Base-by-base conservation (phyloP, 805 yeast genomes). In the Brettanomyces custersianus region DNA sequence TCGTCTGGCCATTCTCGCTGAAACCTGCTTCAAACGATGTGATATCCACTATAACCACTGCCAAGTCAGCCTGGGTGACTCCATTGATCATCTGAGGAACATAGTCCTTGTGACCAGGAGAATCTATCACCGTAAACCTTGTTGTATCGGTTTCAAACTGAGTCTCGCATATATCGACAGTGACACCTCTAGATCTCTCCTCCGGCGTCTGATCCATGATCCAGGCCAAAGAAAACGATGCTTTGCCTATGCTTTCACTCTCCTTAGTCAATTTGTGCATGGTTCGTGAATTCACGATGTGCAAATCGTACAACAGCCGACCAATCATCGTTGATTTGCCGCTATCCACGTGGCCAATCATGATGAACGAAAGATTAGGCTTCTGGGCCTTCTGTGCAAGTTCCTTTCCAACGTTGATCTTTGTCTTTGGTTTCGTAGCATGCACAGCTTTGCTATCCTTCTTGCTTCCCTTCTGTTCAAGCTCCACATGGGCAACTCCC, bases 81-180 rank as follows among this genome's bases (percentile, higher is more conserved):
- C 94, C 94, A 20, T 84, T 81, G 45, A 83, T 81, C 86, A 83
- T 80, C 47, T 80, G 84, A 4, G 94, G 94, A 22, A 83, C 82
- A 54, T 80, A 83, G 49, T 83, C 92, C 41, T 69, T 66, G 55
- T 83, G 94, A 0, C 94, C 94, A 0, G 94, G 94, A 1, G 94
- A 87, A 59, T 83, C 94, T 37, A 83, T 74, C 4, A 86, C 78
- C 1, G 85, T 77, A 52, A 78, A 80, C 33, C 66, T 58, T 5
- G 76, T 65, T 3, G 46, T 53, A 1, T 49, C 36, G 3, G 88
- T 79, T 46, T 75, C 80, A 41, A 83, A 77, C 27, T 65, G 62
- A 7, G 83, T 77, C 36, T 80, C 77, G 38, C 83, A 77, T 22
- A 82, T 74, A 49, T 83, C 94, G 18, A 82, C 76, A 3, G 94